A percentile compares a stretch with the other conserved stretches of the same genome.
phyloP scores from a whole-genome alignment of 2,329 filamentous ascomycete species.

The Fusarium fujikuroi region DNA sequence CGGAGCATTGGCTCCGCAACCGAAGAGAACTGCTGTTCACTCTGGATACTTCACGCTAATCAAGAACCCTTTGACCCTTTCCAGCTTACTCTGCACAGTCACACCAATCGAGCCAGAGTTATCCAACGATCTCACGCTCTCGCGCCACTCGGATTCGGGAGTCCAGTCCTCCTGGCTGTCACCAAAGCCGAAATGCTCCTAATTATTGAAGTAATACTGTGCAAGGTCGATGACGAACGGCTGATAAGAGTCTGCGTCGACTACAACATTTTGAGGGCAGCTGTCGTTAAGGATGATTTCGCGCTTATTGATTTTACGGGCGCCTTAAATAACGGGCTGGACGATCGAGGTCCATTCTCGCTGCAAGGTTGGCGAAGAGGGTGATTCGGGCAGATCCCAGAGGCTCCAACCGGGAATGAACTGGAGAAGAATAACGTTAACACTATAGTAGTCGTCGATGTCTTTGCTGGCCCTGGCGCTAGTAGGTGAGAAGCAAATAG shows the following conservation, averaged over 20 bases:
- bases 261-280: not conserved
- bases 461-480: not conserved
- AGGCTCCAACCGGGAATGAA: rapidly evolving
- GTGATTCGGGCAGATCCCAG: not conserved
- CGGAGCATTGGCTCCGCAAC: rapidly evolving
- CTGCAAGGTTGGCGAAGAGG: not conserved
- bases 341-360: not conserved
- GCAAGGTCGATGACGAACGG: not conserved
- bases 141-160: not conserved
- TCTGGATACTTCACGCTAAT: not conserved
- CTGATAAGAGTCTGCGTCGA: not conserved
- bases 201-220: not conserved
- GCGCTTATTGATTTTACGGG: not conserved
- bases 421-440: not conserved
- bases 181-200: not conserved
- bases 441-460: not conserved
- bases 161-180: not conserved
- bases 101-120: rapidly evolving
- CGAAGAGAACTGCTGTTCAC: rapidly evolving
- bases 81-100: not conserved
- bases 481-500: not conserved
- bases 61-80: rapidly evolving
- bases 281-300: not conserved
- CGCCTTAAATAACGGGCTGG: not conserved
- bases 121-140: not conserved